phyloP scores from a whole-genome alignment of 2,329 filamentous ascomycete genomes.

The Pseudogymnoascus destructans region DNA sequence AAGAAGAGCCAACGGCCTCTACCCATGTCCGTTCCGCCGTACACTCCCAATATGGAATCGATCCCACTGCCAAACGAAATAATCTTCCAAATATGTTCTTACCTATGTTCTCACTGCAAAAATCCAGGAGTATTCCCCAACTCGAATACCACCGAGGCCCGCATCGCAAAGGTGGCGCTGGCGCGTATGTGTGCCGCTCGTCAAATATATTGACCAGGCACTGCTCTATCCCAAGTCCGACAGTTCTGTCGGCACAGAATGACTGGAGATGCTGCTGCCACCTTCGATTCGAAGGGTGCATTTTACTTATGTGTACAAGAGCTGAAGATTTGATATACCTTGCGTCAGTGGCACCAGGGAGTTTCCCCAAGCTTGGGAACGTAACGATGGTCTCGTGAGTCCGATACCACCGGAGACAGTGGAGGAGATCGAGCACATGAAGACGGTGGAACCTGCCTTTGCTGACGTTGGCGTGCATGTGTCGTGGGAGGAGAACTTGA shows the following conservation, averaged over 20 bases:
- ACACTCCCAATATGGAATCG: background rate
- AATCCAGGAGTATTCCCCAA: background rate
- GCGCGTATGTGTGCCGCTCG: background rate
- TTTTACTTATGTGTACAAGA: background rate
- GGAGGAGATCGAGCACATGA: background rate
- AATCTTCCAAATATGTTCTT: background rate
- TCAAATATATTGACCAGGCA: background rate
- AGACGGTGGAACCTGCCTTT: background rate
- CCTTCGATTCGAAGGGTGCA: background rate
- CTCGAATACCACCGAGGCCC: slow-evolving; percentile 13
- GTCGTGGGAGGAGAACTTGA: background rate
- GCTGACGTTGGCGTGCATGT: background rate
- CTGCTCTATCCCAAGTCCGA: background rate
- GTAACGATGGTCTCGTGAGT: background rate
- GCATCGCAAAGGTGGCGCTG: slow-evolving; percentile 16
- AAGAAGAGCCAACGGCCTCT: too few species aligned
- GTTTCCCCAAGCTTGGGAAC: background rate
- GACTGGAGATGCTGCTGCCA: background rate
- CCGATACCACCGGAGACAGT: background rate
- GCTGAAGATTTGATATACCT: background rate
- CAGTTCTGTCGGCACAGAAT: background rate
- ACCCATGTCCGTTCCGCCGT: too few species aligned
- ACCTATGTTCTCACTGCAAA: background rate
- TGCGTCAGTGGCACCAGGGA: background rate
- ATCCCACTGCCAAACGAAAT: background rate